These are phyloP conservation scores for Calocybe cyanea DNA, from an alignment of 768 basidiomycete species.

Conservation along the genomic window DNA sequence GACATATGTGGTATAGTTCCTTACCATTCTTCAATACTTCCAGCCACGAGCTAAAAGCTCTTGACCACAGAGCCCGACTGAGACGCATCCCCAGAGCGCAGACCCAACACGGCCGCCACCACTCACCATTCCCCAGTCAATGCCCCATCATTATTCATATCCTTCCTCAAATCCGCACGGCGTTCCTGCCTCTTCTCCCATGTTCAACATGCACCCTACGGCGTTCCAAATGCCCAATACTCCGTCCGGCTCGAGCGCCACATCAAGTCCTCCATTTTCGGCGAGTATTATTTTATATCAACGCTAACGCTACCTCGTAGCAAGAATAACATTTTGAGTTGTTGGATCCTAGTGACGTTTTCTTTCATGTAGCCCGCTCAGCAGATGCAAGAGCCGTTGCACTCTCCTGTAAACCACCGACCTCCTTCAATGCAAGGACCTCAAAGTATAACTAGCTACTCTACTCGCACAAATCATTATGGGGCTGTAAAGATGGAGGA, in stretches of 20 bases:
- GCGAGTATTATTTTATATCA: constrained; percentile 61
- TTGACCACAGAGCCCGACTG: constrained; percentile 37
- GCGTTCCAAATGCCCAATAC: constrained; percentile 68
- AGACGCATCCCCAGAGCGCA: constrained; percentile 38
- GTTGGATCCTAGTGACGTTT: constrained; percentile 57
- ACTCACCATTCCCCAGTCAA: constrained; percentile 57
- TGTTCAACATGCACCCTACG: constrained; percentile 53
- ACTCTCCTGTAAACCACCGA: constrained; percentile 47
- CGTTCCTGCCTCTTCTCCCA: constrained; percentile 37
- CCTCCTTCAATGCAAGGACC: constrained; percentile 38
- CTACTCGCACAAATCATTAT: constrained; percentile 44
- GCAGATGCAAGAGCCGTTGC: constrained; percentile 58
- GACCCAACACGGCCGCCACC: constrained; percentile 49
- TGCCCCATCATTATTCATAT: constrained; percentile 49
- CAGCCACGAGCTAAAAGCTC: background rate
- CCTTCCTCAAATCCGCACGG: constrained; percentile 34
- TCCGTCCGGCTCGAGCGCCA: constrained; percentile 67
- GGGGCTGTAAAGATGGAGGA: constrained; percentile 65
- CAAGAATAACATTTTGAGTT: constrained; percentile 23
- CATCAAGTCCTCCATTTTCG: constrained; percentile 82
- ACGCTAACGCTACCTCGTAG: constrained; percentile 21
- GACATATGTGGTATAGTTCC: constrained; percentile 45
- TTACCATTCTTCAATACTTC: background rate
- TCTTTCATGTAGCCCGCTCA: constrained; percentile 54
- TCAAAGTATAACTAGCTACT: constrained; percentile 35